Percentiles rank a stretch among this genome's conserved stretches.
Evolutionary conservation across 306 rosid genomes (phyloP).

Genomic region (Vigna angularis): DNA sequence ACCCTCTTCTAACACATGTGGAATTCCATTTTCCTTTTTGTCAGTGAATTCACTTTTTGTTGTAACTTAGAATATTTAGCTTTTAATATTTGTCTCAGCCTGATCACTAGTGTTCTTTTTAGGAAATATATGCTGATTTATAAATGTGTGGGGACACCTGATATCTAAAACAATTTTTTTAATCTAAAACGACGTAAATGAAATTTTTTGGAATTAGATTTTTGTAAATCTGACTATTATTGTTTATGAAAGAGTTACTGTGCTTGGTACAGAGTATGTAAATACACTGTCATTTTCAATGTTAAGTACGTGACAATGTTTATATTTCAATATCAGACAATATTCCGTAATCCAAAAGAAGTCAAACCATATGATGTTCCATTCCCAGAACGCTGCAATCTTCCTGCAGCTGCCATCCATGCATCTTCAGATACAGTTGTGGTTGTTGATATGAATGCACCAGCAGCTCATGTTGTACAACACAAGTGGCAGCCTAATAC

Average conservation of each 20-base stretch:
- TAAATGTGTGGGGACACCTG: neutral
- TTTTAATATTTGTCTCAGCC: neutral
- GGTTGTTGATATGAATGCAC: conserved; percentile 85
- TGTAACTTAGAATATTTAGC: neutral
- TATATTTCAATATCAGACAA: conserved; percentile 69
- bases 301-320: conserved; percentile 12
- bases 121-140: neutral
- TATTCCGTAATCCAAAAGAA: conserved; percentile 90
- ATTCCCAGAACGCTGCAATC: conserved; percentile 88
- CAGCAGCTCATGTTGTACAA: conserved; percentile 88
- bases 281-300: conserved; percentile 25
- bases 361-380: conserved; percentile 90
- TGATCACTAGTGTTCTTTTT: neutral
- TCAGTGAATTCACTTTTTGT: neutral
- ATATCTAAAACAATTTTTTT: neutral
- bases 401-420: conserved; percentile 91
- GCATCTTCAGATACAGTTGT: conserved; percentile 88
- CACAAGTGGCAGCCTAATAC: conserved; percentile 99
- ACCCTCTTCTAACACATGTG: too few species aligned
- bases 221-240: conserved; percentile 25
- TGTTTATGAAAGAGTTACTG: conserved; percentile 7
- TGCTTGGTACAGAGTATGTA: conserved; percentile 7
- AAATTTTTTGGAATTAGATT: conserved; percentile 8
- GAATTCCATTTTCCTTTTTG: neutral
- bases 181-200: neutral